Conservation (phyloP, 805 yeast genomes). For the Myxozyma nipponensis region DNA sequence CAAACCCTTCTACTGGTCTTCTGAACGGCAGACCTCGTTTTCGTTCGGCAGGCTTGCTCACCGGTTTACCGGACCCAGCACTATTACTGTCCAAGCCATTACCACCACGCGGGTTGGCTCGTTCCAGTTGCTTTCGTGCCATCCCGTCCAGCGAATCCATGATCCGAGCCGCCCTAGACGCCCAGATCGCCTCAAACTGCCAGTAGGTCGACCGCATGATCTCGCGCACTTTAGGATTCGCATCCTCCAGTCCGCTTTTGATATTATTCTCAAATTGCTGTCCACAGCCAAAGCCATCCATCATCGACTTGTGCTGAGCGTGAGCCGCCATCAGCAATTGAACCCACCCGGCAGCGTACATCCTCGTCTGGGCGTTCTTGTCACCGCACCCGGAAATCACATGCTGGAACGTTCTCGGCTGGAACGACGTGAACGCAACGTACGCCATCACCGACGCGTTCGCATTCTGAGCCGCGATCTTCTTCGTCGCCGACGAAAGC, state of each 20-base stretch:
- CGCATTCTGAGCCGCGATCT: conserved; percentile 58
- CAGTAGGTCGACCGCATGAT: conserved; percentile 70
- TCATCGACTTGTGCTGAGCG: conserved; percentile 37
- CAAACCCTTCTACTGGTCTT: not conserved
- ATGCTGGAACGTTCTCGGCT: conserved; percentile 48
- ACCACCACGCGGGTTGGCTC: conserved; percentile 46
- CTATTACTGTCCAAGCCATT: not conserved
- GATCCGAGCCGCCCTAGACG: conserved; percentile 46
- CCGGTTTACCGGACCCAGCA: not conserved
- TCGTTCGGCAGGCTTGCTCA: not conserved
- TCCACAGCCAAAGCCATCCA: conserved; percentile 37
- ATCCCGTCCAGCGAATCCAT: conserved; percentile 43
- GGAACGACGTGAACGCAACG: conserved; percentile 49
- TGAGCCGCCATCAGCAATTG: conserved; percentile 57
- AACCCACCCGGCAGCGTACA: conserved; percentile 67
- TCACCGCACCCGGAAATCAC: conserved; percentile 56
- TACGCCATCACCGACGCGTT: conserved; percentile 46
- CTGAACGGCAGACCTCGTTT: not conserved
- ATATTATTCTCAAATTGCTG: conserved; percentile 52
- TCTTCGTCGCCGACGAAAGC: conserved; percentile 58
- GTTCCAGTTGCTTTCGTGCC: conserved; percentile 58
- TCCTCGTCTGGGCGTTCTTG: conserved; percentile 66
- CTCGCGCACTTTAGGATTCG: conserved; percentile 76
- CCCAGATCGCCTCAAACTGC: conserved; percentile 57
- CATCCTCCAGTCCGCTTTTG: conserved; percentile 64